Evolutionary conservation across 108 stramenopile species (phyloP).

Genomic region (Fragilaria radians): DNA sequence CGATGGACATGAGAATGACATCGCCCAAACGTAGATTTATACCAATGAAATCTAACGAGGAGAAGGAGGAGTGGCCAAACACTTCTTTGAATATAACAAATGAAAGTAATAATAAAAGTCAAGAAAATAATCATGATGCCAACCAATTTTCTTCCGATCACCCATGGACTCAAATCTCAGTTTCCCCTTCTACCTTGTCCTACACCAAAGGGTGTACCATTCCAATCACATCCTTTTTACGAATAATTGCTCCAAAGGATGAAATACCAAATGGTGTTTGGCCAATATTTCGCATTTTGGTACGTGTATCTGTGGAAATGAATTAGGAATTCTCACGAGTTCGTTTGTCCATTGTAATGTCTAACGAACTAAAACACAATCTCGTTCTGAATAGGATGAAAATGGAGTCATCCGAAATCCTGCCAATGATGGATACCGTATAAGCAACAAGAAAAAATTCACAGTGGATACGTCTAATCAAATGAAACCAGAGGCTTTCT

Average conservation of each 20-base stretch:
- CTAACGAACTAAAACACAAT: neutral
- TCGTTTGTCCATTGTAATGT: slow-evolving; percentile 8
- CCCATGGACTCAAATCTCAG: too few species aligned
- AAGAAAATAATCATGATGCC: too few species aligned
- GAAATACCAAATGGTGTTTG: slow-evolving; percentile 62
- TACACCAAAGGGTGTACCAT: slow-evolving; percentile 52
- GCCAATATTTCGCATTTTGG: slow-evolving; percentile 87
- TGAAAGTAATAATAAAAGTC: too few species aligned
- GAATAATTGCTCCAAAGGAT: slow-evolving; percentile 59
- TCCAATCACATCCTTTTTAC: slow-evolving; percentile 63
- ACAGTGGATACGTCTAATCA: neutral
- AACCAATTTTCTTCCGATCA: too few species aligned
- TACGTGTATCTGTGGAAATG: too few species aligned
- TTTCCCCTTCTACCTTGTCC: slow-evolving; percentile 29
- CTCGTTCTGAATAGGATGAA: slow-evolving; percentile 50
- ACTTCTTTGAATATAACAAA: too few species aligned
- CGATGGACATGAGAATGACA: too few species aligned
- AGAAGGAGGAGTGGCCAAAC: too few species aligned
- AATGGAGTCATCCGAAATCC: slow-evolving; percentile 53
- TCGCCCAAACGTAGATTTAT: too few species aligned
- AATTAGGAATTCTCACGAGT: neutral
- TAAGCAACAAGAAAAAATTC: neutral
- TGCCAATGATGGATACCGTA: slow-evolving; percentile 12
- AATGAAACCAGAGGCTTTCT: too few species aligned
- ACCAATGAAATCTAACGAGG: too few species aligned